phyloP scores from a whole-genome alignment of 108 stramenopile genomes.

The Fistulifera pelliculosa region DNA sequence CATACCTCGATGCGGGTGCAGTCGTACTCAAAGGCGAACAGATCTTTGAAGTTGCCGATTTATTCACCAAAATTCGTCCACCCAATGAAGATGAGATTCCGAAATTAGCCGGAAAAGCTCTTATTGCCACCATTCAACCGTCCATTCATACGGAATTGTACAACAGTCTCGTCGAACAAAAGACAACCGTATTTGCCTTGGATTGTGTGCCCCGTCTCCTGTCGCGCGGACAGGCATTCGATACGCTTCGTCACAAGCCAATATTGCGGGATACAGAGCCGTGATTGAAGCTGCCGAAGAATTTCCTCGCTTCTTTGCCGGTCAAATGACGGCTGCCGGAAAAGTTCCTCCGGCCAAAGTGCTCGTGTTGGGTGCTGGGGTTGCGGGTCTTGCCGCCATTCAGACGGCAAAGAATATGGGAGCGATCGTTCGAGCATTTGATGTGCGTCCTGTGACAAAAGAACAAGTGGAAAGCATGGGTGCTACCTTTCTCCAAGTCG shows the following conservation, averaged over 20 bases:
- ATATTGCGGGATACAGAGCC: slow-evolving; percentile 95
- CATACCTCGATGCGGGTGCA: slow-evolving; percentile 82
- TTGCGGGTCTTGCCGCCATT: slow-evolving; percentile 82
- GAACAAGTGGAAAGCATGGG: slow-evolving; percentile 98
- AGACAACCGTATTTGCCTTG: slow-evolving; percentile 75
- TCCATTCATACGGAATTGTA: neutral
- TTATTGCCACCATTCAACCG: slow-evolving; percentile 2
- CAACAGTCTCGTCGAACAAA: slow-evolving; percentile 39
- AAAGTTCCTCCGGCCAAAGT: slow-evolving; percentile 97
- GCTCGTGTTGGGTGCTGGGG: slow-evolving; percentile 81
- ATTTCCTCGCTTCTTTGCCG: slow-evolving; percentile 90
- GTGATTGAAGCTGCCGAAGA: slow-evolving; percentile 92
- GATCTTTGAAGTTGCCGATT: slow-evolving; percentile 55
- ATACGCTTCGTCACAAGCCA: slow-evolving; percentile 90
- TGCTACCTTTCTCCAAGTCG: slow-evolving; percentile 76
- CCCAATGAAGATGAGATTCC: slow-evolving; percentile 76
- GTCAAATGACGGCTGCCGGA: slow-evolving; percentile 98
- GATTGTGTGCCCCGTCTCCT: slow-evolving; percentile 87
- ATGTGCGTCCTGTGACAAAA: slow-evolving; percentile 89
- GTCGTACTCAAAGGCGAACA: slow-evolving; percentile 50
- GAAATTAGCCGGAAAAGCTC: slow-evolving; percentile 48
- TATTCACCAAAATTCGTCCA: slow-evolving; percentile 79
- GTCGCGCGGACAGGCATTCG: slow-evolving; percentile 86
- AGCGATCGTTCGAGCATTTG: slow-evolving; percentile 93
- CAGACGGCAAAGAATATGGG: slow-evolving; percentile 99